These are phyloP conservation scores for Fusarium incarnatum DNA, from an alignment of 2,329 filamentous ascomycete species.

Conservation along the genomic window DNA sequence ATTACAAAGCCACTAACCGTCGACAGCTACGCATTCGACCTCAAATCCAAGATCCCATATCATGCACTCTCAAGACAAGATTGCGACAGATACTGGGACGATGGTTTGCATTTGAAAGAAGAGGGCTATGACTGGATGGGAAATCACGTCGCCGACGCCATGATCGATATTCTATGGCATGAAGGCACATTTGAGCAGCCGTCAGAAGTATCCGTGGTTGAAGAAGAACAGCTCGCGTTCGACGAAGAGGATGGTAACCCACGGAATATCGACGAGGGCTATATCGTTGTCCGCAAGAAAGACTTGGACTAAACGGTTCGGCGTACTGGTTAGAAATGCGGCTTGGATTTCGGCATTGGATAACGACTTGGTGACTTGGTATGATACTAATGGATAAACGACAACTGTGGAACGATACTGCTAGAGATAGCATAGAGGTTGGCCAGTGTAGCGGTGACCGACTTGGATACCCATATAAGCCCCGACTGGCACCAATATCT, in stretches of 20 bases:
- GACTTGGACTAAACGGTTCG: not conserved
- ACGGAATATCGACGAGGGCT: conserved; percentile 61
- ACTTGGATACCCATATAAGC: not conserved
- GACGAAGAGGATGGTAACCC: conserved; percentile 65
- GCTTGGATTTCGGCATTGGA: not conserved
- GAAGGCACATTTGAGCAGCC: conserved; percentile 42
- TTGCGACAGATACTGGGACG: conserved; percentile 67
- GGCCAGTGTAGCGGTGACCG: not conserved
- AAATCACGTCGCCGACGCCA: conserved; percentile 63
- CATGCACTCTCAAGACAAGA: conserved; percentile 60
- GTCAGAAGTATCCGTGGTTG: not conserved
- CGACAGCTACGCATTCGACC: conserved; percentile 67
- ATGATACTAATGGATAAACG: not conserved
- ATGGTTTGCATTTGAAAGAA: conserved; percentile 68
- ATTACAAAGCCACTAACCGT: not conserved
- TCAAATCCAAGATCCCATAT: conserved; percentile 66
- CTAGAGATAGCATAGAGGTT: not conserved
- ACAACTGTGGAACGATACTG: not conserved
- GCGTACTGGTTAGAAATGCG: not conserved
- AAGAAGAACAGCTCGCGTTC: conserved; percentile 47
- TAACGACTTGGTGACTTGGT: not conserved
- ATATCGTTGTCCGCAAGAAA: conserved; percentile 62
- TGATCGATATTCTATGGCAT: conserved; percentile 61
- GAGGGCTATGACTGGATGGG: conserved; percentile 74
- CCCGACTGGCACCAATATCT: not conserved